These are phyloP conservation scores for Eucalyptus lansdowneana DNA, from an alignment of 345 rosid species.

Conservation along the genomic window DNA sequence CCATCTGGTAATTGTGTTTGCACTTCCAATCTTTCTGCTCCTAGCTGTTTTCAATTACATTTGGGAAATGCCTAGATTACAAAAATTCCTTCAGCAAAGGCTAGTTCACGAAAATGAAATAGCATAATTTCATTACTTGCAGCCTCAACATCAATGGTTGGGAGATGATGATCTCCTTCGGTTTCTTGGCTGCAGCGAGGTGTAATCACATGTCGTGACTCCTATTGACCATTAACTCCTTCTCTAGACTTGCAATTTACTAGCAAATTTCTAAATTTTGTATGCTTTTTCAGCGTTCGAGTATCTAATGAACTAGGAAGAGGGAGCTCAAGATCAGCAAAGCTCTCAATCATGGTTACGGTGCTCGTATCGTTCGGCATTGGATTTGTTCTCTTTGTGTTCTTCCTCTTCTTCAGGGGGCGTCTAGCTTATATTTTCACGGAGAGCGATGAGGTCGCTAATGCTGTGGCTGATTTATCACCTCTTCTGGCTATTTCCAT, in stretches of 20 bases:
- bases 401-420: conserved; percentile 42
- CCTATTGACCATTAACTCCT: not conserved
- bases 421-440: conserved; percentile 59
- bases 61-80: not conserved
- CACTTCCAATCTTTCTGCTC: not conserved
- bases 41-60: not conserved
- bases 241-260: not conserved
- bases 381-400: conserved; percentile 28
- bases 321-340: conserved; percentile 32
- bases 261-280: not conserved
- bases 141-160: conserved; percentile 62
- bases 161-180: conserved; percentile 85
- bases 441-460: conserved; percentile 29
- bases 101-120: not conserved
- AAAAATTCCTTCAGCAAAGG: not conserved
- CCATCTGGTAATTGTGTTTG: conserved; percentile 50
- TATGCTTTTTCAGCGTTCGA: conserved; percentile 36
- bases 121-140: not conserved
- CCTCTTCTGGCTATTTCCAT: conserved; percentile 62
- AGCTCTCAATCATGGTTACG: conserved; percentile 25
- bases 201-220: not conserved
- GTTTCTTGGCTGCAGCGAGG: conserved; percentile 78
- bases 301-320: conserved; percentile 82
- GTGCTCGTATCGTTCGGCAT: conserved; percentile 39
- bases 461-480: conserved; percentile 57